These are phyloP conservation scores for Podospora comata DNA, from an alignment of 495 filamentous ascomycete species.

Conservation along the genomic window DNA sequence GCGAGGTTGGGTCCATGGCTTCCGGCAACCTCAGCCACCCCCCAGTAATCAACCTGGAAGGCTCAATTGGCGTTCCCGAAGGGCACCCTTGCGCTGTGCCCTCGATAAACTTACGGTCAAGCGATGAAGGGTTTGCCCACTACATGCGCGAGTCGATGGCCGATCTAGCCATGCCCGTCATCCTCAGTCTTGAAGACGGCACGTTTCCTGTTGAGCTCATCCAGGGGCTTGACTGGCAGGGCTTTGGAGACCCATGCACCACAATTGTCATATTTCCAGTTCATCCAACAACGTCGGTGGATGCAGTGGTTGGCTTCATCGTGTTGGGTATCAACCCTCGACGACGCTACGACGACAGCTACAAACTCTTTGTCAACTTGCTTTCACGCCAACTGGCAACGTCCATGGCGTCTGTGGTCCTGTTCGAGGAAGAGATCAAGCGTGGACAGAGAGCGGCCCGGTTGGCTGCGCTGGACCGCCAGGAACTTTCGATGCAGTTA, in stretches of 20 bases:
- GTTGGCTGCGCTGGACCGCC: constrained; percentile 61
- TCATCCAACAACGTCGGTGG: constrained; percentile 62
- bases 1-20: constrained; percentile 59
- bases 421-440: constrained; percentile 72
- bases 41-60: constrained; percentile 58
- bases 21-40: constrained; percentile 53
- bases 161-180: constrained; percentile 48
- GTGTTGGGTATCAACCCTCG: constrained; percentile 68
- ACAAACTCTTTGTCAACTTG: constrained; percentile 65
- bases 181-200: constrained; percentile 56
- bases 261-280: constrained; percentile 68
- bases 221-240: constrained; percentile 59
- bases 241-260: constrained; percentile 60
- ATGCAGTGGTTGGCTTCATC: constrained; percentile 61
- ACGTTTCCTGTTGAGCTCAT: constrained; percentile 57
- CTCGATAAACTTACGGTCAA: constrained; percentile 57
- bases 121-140: constrained; percentile 60
- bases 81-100: constrained; percentile 53
- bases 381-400: constrained; percentile 67
- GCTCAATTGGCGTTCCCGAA: constrained; percentile 58
- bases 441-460: constrained; percentile 63
- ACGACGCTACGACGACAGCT: constrained; percentile 66
- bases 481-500: constrained; percentile 64
- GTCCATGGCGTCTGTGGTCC: constrained; percentile 65
- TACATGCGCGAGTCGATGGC: constrained; percentile 67